Conservation (phyloP, 495 filamentous ascomycete species). For the Hypoxylon perforatum region DNA sequence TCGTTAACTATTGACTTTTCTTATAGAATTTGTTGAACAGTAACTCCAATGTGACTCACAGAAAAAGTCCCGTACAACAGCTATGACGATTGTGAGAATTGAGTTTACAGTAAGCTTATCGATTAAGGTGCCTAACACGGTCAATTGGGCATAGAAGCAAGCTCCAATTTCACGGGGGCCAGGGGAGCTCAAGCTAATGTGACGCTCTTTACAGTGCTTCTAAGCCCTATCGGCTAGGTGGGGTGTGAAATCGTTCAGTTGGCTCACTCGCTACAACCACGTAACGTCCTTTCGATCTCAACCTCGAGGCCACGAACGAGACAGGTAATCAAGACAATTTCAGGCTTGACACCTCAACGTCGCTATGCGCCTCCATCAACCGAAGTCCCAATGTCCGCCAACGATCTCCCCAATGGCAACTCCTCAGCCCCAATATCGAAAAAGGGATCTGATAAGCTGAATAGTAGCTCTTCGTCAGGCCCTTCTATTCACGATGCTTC, state of each 20-base stretch:
- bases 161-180: background rate
- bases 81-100: conserved; percentile 32
- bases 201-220: background rate
- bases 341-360: conserved; percentile 40
- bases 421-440: conserved; percentile 38
- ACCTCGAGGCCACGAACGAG: background rate
- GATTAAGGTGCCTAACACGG: conserved; percentile 15
- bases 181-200: conserved; percentile 6
- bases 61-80: background rate
- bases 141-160: background rate
- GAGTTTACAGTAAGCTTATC: conserved; percentile 35
- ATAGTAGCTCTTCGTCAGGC: conserved; percentile 36
- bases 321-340: conserved; percentile 29
- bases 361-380: conserved; percentile 46
- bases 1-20: background rate
- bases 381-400: conserved; percentile 48
- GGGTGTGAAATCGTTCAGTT: conserved; percentile 18
- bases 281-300: background rate
- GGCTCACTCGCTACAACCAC: conserved; percentile 7
- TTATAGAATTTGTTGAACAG: too few relatives aligned
- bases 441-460: conserved; percentile 42
- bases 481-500: conserved; percentile 72
- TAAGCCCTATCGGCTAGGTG: conserved; percentile 21
- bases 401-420: conserved; percentile 48
- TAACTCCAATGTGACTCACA: conserved; percentile 21